These are phyloP conservation scores for Dinochytrium kinnereticum DNA, from an alignment of 371 early-diverging fungal species.

Conservation along the genomic window DNA sequence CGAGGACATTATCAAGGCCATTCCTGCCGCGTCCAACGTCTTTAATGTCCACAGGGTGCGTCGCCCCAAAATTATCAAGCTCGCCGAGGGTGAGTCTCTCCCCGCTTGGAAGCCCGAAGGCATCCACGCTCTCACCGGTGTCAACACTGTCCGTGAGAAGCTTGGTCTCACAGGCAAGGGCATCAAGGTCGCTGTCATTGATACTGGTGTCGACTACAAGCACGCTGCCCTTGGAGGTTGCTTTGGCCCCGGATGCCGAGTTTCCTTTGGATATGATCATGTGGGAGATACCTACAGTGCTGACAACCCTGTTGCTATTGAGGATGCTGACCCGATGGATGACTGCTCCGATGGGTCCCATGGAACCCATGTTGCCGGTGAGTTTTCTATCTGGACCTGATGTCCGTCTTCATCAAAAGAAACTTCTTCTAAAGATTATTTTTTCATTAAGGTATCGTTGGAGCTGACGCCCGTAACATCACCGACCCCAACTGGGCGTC, in stretches of 20 bases:
- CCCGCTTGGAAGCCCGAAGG: constrained; percentile 2
- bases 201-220: constrained; percentile 67
- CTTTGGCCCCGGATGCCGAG: constrained; percentile 67
- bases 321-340: constrained; percentile 61
- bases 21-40: neutral
- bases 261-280: constrained; percentile 63
- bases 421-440: neutral
- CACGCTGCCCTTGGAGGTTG: constrained; percentile 76
- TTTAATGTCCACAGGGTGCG: neutral
- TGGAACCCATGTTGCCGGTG: no score
- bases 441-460: constrained; percentile 55
- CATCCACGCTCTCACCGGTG: constrained; percentile 22
- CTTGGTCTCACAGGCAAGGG: constrained; percentile 40
- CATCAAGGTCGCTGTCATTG: constrained; percentile 42
- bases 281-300: constrained; percentile 39
- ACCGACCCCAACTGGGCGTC: constrained; percentile 25
- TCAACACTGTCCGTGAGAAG: constrained; percentile 10
- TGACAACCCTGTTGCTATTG: constrained; percentile 22
- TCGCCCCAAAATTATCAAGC: no score
- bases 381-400: neutral
- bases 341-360: constrained; percentile 50
- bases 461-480: constrained; percentile 45
- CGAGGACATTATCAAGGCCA: no score
- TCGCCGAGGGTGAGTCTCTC: neutral
- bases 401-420: no score